Conservation (phyloP, 768 basidiomycete genomes). For the Xerocomus brunneocitrinus region DNA sequence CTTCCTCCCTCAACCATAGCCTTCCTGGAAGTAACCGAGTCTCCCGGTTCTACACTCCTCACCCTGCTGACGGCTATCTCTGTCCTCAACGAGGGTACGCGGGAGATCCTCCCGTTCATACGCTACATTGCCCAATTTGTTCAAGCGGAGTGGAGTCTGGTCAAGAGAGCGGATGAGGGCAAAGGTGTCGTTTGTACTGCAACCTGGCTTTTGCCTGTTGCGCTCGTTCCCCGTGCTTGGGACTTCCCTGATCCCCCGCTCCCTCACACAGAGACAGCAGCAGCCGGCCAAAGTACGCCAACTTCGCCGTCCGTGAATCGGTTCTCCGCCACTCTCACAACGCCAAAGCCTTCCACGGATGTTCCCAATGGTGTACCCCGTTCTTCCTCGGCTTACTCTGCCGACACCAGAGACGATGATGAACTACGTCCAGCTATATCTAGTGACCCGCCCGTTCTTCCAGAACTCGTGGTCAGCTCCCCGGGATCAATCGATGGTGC, state of each 20-base stretch:
- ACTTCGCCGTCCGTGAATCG: slow-evolving; percentile 19
- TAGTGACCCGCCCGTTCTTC: slow-evolving; percentile 29
- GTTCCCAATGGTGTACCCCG: slow-evolving; percentile 16
- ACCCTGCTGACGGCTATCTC: slow-evolving; percentile 74
- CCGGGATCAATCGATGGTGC: slow-evolving; percentile 30
- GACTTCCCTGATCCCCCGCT: slow-evolving; percentile 54
- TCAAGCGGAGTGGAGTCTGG: slow-evolving; percentile 67
- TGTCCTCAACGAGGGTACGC: slow-evolving; percentile 65
- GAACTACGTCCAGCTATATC: slow-evolving; percentile 24
- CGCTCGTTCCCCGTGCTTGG: slow-evolving; percentile 76
- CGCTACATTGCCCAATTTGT: slow-evolving; percentile 79
- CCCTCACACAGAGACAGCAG: slow-evolving; percentile 22
- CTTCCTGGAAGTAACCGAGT: slow-evolving; percentile 63
- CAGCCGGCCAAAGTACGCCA: slow-evolving; percentile 17
- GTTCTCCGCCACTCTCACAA: slow-evolving; percentile 22
- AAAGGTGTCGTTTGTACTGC: slow-evolving; percentile 83
- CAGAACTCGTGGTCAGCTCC: slow-evolving; percentile 33
- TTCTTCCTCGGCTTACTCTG: slow-evolving; percentile 29
- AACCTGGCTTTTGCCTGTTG: slow-evolving; percentile 86
- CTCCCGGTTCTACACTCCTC: slow-evolving; percentile 49
- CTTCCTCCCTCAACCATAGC: slow-evolving; percentile 67
- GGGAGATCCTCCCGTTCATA: slow-evolving; percentile 80
- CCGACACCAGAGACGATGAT: slow-evolving; percentile 26
- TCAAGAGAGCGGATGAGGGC: slow-evolving; percentile 61
- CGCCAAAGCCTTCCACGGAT: slow-evolving; percentile 30